Percentiles rank a stretch among this genome's conserved stretches.
Conservation (phyloP, 306 rosid species). For the Acacia crassicarpa region DNA sequence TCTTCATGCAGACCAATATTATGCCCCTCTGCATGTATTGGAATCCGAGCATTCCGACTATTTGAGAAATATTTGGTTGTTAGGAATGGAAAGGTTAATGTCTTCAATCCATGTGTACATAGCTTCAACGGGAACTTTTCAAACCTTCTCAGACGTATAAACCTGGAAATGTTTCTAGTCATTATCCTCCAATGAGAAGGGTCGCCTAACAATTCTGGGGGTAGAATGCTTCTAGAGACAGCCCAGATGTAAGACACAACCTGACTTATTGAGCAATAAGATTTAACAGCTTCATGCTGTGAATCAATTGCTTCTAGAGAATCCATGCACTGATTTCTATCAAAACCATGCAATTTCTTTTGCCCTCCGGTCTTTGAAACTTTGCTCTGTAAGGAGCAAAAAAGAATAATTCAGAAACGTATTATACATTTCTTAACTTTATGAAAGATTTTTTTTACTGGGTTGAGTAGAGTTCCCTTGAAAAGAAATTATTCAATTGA, state of each 20-base stretch:
- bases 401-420: conserved; percentile 16
- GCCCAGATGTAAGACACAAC: conserved; percentile 94
- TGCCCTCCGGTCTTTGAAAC: conserved; percentile 26
- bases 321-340: conserved; percentile 19
- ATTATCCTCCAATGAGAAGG: conserved; percentile 73
- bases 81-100: conserved; percentile 63
- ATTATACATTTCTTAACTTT: background rate
- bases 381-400: conserved; percentile 35
- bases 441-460: background rate
- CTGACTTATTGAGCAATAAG: conserved; percentile 70
- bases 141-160: conserved; percentile 66
- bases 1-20: conserved; percentile 28
- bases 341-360: conserved; percentile 38
- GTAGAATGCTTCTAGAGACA: conserved; percentile 75
- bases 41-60: conserved; percentile 34
- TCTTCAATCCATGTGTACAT: conserved; percentile 66
- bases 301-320: conserved; percentile 39
- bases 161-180: conserved; percentile 74
- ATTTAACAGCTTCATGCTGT: conserved; percentile 43
- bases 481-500: background rate
- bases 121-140: conserved; percentile 71
- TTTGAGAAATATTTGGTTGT: conserved; percentile 45
- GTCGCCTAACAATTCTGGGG: conserved; percentile 75
- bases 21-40: conserved; percentile 32
- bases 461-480: background rate